These are phyloP conservation scores for Hypoxylon sp. DNA, from an alignment of 2,329 filamentous ascomycete genomes.

Conservation along the genomic window DNA sequence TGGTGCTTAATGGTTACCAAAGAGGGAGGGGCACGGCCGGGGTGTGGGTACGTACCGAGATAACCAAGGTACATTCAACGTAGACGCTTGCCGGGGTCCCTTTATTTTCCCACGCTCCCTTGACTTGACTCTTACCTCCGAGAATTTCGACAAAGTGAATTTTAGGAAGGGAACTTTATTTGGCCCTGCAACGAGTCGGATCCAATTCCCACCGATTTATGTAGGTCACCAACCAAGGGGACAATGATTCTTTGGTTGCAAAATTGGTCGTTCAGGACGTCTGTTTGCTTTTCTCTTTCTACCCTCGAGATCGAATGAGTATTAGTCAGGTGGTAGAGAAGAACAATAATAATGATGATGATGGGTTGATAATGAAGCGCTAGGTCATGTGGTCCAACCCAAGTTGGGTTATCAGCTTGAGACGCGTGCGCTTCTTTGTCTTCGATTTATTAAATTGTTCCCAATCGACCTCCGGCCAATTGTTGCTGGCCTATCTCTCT, in stretches of 20 bases:
- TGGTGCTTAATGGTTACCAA: conserved; percentile 19
- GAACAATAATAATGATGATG: conserved; percentile 28
- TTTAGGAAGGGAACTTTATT: conserved; percentile 31
- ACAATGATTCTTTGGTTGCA: conserved; percentile 13
- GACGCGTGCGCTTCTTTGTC: conserved; percentile 30
- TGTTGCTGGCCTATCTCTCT: background rate
- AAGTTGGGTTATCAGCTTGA: conserved; percentile 16
- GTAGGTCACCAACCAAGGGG: conserved; percentile 24
- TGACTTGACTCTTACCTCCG: conserved; percentile 8
- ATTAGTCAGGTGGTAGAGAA: conserved; percentile 30
- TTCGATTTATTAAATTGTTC: conserved; percentile 19
- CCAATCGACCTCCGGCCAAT: conserved; percentile 17
- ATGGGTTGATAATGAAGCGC: conserved; percentile 37
- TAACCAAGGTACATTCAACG: conserved; percentile 26
- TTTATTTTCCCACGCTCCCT: background rate
- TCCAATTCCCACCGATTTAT: conserved; percentile 25
- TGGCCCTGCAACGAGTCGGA: conserved; percentile 26
- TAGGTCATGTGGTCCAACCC: conserved; percentile 31
- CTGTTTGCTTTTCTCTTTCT: conserved; percentile 20
- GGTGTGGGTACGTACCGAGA: conserved; percentile 22
- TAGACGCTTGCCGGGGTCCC: background rate
- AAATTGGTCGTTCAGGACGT: conserved; percentile 6
- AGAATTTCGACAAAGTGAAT: conserved; percentile 25
- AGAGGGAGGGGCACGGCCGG: conserved; percentile 11
- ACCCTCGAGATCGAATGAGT: conserved; percentile 27